A percentile compares a stretch with the other conserved stretches of the same genome.
phyloP scores from a whole-genome alignment of 192 early-diverging fungal species.

The Backusella liffmaniae region DNA sequence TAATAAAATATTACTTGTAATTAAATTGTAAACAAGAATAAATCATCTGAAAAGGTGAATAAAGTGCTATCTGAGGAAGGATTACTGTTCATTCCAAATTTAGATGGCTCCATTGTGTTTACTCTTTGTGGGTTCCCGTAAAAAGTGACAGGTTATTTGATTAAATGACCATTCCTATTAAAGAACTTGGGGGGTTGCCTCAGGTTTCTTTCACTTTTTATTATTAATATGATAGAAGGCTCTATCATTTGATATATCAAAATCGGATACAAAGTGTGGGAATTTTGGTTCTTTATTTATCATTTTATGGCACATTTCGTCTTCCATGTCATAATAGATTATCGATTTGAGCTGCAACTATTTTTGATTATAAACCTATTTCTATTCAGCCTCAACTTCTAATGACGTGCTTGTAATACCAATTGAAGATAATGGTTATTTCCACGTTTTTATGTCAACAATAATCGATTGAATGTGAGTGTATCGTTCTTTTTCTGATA shows the following conservation, averaged over 20 bases:
- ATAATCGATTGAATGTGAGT: background rate
- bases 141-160: background rate
- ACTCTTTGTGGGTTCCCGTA: background rate
- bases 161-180: background rate
- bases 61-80: too few species aligned
- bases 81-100: too few species aligned
- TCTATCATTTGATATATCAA: background rate
- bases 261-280: background rate
- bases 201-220: background rate
- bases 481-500: background rate
- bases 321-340: background rate
- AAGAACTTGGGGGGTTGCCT: background rate
- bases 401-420: background rate
- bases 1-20: too few species aligned
- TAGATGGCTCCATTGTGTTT: too few species aligned
- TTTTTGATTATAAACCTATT: too few species aligned
- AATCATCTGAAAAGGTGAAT: too few species aligned
- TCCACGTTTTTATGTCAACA: background rate
- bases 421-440: background rate
- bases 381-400: background rate
- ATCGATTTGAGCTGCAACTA: background rate
- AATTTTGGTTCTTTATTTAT: background rate
- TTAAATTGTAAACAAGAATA: too few species aligned
- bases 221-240: background rate
- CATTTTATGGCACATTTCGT: background rate